Base-by-base conservation (phyloP, 495 filamentous ascomycete species). In the Aspergillus panamensis region DNA sequence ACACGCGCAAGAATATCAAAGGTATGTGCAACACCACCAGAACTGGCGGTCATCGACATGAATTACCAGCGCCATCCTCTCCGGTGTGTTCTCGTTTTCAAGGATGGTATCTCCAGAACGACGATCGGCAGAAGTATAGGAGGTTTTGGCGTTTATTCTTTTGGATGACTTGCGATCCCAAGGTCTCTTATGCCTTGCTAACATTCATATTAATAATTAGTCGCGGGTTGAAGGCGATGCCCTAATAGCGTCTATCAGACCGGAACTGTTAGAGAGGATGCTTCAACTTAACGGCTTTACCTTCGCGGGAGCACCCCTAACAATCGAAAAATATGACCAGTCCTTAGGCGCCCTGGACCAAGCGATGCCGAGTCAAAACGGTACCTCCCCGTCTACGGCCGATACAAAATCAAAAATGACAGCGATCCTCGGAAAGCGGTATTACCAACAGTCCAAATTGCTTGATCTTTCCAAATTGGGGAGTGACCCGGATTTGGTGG, bases 391-490 rank as follows among this genome's bases (percentile, higher is more conserved):
- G 14, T 64, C 72, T n/a, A 71, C 74, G n/a, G 72, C 75, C 13
- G 77, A 77, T 33, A 69, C 76, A 65, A 68, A 82, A 48, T 45
- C 64, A 21, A 77, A 73, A 50, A 70, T 79, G 64, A 78, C 77
- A 16, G 63, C 69, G 31, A 84, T 96, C 48, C 78, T 97, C n/a
- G 75, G 74, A 45, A 79, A 76, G 32, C 88, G 93, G 14, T 97
- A 96, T 73, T 79, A 87, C 61, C 64, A 73, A 2, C 75, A 79
- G 3, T 69, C 78, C 29, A 94, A 91, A 71, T 73, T 97, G 1
- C 81, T 97, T 29, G 82, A 96, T 63, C 81, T 97, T 0, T 92
- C 89, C 13, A 80, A 82, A 8, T 81, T 97, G 8, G 85, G 78
- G 29, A 72, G 76, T 33, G 93, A 97, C 63, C 70, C 80, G 1